Base-by-base conservation (phyloP, 352 stramenopile genomes). In the Plasmopara viticola region DNA sequence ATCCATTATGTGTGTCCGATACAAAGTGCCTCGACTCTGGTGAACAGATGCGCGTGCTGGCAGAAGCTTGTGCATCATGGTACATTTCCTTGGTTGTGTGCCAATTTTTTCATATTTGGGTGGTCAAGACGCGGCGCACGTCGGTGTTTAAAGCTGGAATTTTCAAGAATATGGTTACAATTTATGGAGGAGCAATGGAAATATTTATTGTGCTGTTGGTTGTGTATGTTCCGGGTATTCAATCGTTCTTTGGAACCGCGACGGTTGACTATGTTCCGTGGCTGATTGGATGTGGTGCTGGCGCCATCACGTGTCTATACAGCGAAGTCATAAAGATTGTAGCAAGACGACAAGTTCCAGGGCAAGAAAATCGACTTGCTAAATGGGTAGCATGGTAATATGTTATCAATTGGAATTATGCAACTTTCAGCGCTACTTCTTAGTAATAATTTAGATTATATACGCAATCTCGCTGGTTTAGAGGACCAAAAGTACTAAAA, bases 81-180 rank as follows among this genome's bases (percentile, higher is more conserved):
- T 89, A 89, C 48, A 68, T 86, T 34, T 65, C 74, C 9, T 69
- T 93, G 46, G 64, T 93, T 2, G 58, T 92, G 30, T 78, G 84
- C 34, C 87, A 95, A 60, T 25, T 25, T 25, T 25, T 25, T 25
- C 20, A 25, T 25, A 25, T 25, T 3, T 25, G 20, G 20, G 20
- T 25, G 20, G 20, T 25, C 3, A 25, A 25, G 20, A 25, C 20
- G 20, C 20, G 20, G 3, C 20, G 20, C 51, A 62, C 81, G 20
- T 89, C 73, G 0, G 72, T 95, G 47, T 56, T 69, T 38, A 66
- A 76, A 15, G 76, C 93, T 48, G 71, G 85, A 20, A 59, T 94
- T 53, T 70, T 75, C 33, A 93, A 91, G 64, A 83, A 72, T 31
- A 58, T 72, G 2, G 84, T 94, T 57, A 91, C 90, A 44, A 82